These are phyloP conservation scores for Trypanosoma grayi DNA, from an alignment of 208 protist species.

Conservation along the genomic window DNA sequence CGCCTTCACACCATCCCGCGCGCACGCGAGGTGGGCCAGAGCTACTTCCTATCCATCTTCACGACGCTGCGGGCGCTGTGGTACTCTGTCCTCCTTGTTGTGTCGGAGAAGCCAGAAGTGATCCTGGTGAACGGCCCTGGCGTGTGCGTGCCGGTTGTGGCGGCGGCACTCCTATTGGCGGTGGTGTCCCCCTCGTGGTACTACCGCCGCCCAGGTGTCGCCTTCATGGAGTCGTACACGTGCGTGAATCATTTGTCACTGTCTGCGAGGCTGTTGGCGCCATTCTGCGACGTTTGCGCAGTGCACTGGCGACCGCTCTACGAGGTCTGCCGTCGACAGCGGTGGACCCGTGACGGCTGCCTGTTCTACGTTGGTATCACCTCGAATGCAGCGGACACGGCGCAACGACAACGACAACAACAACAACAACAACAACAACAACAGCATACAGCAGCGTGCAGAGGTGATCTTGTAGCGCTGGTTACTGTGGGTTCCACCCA, in stretches of 20 bases:
- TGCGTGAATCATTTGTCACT: slow-evolving; percentile 83
- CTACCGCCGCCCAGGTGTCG: slow-evolving; percentile 46
- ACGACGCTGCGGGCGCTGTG: slow-evolving; percentile 55
- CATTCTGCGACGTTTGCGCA: slow-evolving; percentile 74
- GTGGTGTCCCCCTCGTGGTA: slow-evolving; percentile 38
- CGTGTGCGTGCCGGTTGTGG: slow-evolving; percentile 87
- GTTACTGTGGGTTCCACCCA: slow-evolving; percentile 90
- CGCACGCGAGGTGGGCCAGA: slow-evolving; percentile 90
- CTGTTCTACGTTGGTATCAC: slow-evolving; percentile 9
- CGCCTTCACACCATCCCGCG: slow-evolving; percentile 71
- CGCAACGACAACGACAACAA: not conserved
- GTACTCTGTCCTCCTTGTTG: slow-evolving; percentile 18
- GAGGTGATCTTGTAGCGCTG: slow-evolving; percentile 32
- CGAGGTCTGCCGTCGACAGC: not conserved
- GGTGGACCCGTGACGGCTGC: slow-evolving; percentile 5
- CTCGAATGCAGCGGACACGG: not conserved
- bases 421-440: not conserved
- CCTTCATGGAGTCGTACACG: slow-evolving; percentile 90
- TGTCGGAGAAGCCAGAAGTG: slow-evolving; percentile 58
- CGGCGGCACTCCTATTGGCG: slow-evolving; percentile 47
- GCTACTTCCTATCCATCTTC: slow-evolving; percentile 76
- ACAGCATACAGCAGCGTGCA: not conserved
- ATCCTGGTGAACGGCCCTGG: slow-evolving; percentile 91
- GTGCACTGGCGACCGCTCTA: slow-evolving; percentile 77
- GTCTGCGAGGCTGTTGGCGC: slow-evolving; percentile 65